Percentiles rank a stretch among this genome's conserved stretches.
phyloP scores from a whole-genome alignment of 164 flowering plant species.

The Amborella trichopoda region DNA sequence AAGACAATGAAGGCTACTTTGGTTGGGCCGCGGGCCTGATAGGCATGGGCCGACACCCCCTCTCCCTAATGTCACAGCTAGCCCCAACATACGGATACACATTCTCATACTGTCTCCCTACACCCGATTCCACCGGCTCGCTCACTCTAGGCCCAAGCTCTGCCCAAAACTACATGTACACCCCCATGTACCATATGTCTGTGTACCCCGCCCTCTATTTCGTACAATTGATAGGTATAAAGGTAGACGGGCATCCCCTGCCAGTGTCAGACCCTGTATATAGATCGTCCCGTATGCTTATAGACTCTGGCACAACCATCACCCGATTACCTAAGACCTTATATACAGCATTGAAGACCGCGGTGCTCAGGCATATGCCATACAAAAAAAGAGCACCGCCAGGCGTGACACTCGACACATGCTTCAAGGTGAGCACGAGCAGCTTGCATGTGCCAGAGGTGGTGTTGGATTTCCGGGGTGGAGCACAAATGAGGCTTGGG shows the following conservation, averaged over 20 bases:
- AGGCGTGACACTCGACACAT: conserved; percentile 31
- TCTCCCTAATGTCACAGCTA: conserved; percentile 29
- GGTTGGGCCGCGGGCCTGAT: conserved; percentile 34
- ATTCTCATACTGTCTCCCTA: conserved; percentile 34
- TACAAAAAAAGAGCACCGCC: conserved; percentile 15
- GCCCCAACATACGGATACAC: conserved; percentile 19
- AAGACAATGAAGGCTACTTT: conserved; percentile 35
- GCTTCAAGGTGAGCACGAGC: conserved; percentile 15
- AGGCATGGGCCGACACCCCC: conserved; percentile 30
- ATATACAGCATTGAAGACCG: conserved; percentile 18
- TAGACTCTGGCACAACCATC: conserved; percentile 52
- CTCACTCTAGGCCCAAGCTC: conserved; percentile 18
- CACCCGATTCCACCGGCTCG: conserved; percentile 2
- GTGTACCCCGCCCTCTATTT: conserved; percentile 22
- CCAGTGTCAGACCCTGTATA: conserved; percentile 1
- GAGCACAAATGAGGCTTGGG: conserved; percentile 18
- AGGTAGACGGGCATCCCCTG: conserved; percentile 17
- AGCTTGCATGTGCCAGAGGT: conserved; percentile 18
- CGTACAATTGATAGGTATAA: conserved; percentile 16
- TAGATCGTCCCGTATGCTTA: too few relatives aligned
- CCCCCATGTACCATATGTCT: conserved; percentile 27
- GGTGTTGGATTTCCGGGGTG: conserved; percentile 22
- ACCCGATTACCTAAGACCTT: conserved; percentile 25
- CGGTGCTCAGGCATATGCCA: conserved; percentile 19
- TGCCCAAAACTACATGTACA: conserved; percentile 5